Evolutionary conservation across 371 early-diverging fungal species (phyloP).

Genomic region (Caulochytrium protostelioides): DNA sequence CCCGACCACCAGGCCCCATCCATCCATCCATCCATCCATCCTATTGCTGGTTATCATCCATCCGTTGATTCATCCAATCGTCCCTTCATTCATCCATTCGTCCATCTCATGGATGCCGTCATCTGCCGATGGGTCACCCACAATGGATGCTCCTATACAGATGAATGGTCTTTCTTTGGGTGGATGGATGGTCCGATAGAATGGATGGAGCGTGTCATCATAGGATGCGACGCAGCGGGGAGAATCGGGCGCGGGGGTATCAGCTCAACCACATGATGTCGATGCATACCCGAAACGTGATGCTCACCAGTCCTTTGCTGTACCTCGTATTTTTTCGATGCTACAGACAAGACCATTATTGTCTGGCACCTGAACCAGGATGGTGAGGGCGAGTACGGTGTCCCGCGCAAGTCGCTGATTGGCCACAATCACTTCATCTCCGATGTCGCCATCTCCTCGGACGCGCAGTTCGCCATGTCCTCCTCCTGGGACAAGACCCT

Average conservation of each 20-base stretch:
- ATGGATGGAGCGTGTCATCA: too few species aligned
- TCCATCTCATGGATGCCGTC: too few species aligned
- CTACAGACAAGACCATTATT: constrained; percentile 75
- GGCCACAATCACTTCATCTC: constrained; percentile 97
- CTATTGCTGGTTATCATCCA: too few species aligned
- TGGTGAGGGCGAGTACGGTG: constrained; percentile 74
- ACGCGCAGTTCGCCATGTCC: constrained; percentile 90
- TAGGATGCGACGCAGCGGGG: too few species aligned
- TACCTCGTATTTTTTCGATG: constrained; percentile 1
- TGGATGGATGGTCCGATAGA: too few species aligned
- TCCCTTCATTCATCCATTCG: too few species aligned
- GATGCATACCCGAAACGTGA: background rate
- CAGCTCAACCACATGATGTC: background rate
- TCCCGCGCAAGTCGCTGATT: constrained; percentile 62
- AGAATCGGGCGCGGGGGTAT: background rate
- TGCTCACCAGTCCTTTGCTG: constrained; percentile 1
- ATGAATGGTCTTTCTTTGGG: too few species aligned
- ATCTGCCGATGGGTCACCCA: too few species aligned
- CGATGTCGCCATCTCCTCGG: constrained; percentile 89
- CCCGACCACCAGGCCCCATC: too few species aligned
- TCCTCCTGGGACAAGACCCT: constrained; percentile 98
- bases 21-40: too few species aligned
- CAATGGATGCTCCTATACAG: too few species aligned
- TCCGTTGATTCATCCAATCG: too few species aligned
- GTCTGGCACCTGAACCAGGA: constrained; percentile 89